phyloP scores from a whole-genome alignment of 371 early-diverging fungal genomes.

The Mortierella sp. region DNA sequence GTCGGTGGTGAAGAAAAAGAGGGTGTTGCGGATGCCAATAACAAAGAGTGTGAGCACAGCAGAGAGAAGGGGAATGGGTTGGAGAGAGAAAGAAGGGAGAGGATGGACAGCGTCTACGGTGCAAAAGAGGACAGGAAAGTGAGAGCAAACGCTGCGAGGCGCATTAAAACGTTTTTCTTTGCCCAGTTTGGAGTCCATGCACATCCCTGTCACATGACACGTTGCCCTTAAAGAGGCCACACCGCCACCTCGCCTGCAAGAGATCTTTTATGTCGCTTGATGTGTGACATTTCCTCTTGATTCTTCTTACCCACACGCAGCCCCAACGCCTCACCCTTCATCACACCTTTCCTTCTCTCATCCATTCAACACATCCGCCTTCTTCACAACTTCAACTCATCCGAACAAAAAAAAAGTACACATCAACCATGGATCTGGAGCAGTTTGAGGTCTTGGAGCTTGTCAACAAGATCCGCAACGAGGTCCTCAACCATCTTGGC shows the following conservation, averaged over 20 bases:
- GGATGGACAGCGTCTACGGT: neutral
- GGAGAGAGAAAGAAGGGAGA: neutral
- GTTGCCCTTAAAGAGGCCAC: neutral
- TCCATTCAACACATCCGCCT: neutral
- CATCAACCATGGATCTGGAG: constrained; percentile 68
- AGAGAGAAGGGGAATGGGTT: constrained; percentile 1
- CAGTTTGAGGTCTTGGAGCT: constrained; percentile 91
- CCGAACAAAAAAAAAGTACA: neutral
- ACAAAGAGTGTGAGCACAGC: neutral
- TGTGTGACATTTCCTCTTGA: neutral
- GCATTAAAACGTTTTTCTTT: neutral
- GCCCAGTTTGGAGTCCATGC: neutral
- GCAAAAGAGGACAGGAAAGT: neutral
- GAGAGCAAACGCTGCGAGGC: neutral
- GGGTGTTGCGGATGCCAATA: neutral
- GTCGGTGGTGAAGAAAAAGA: neutral
- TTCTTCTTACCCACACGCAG: neutral
- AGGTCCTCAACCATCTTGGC: constrained; percentile 94
- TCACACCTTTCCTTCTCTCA: neutral
- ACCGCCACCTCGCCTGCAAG: neutral
- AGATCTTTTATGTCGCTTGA: neutral
- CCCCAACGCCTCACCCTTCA: neutral
- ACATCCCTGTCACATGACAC: constrained; percentile 16
- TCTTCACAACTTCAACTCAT: neutral
- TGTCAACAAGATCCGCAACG: constrained; percentile 92